A percentile compares a stretch with the other conserved stretches of the same genome.
These are phyloP conservation scores for Ophiostoma triangulosporum DNA, from an alignment of 2,329 filamentous ascomycete genomes.

Conservation along the genomic window DNA sequence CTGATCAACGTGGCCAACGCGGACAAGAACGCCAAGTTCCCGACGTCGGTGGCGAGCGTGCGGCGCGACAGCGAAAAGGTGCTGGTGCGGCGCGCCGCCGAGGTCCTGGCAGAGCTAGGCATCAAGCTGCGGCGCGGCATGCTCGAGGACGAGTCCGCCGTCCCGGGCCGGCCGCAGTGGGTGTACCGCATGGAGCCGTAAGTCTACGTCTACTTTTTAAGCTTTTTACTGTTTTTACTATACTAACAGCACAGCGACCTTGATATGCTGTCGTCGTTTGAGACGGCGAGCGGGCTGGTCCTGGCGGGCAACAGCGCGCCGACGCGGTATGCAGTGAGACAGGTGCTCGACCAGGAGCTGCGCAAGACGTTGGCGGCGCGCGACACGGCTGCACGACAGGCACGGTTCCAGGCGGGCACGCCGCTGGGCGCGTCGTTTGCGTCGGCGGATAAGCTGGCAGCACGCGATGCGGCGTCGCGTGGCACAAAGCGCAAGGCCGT, in stretches of 20 bases:
- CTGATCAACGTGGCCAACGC: constrained; percentile 48
- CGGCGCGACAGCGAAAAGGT: constrained; percentile 72
- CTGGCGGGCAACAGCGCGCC: constrained; percentile 48
- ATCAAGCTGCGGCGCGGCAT: constrained; percentile 69
- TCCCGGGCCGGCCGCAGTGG: constrained; percentile 48
- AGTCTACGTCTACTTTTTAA: constrained; percentile 21
- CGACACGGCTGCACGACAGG: constrained; percentile 51
- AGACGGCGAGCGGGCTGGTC: constrained; percentile 45
- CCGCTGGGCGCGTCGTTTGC: constrained; percentile 16
- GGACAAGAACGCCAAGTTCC: constrained; percentile 30
- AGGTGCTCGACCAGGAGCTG: constrained; percentile 86
- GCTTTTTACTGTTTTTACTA: background rate
- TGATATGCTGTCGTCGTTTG: constrained; percentile 65
- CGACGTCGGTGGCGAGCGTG: constrained; percentile 56
- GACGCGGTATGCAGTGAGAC: constrained; percentile 81
- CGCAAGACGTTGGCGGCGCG: constrained; percentile 56
- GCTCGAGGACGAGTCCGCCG: constrained; percentile 45
- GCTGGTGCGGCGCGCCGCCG: constrained; percentile 67
- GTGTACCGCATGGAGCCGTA: constrained; percentile 93
- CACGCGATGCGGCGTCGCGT: background rate
- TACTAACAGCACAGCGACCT: constrained; percentile 37
- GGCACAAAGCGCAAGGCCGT: constrained; percentile 25
- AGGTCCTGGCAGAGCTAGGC: constrained; percentile 70
- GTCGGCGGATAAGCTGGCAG: constrained; percentile 5
- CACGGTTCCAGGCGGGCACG: constrained; percentile 45